Evolutionary conservation across 257 asterid species (phyloP).

Genomic region (Plantago ovata): DNA sequence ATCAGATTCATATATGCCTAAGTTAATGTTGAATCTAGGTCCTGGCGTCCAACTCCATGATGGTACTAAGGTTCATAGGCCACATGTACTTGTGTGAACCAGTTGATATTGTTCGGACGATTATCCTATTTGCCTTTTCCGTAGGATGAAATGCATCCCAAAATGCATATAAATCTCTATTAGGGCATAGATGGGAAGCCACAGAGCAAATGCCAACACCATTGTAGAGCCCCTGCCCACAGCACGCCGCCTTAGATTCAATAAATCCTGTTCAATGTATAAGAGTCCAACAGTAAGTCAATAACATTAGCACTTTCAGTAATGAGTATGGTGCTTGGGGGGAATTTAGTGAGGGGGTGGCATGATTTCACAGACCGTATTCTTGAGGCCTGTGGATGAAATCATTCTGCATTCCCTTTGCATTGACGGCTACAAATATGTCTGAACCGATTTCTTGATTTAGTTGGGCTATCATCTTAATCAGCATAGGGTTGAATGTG

Average conservation of each 20-base stretch:
- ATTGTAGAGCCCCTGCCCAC: slow-evolving; percentile 52
- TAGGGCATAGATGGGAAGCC: slow-evolving; percentile 36
- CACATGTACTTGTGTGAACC: slow-evolving; percentile 38
- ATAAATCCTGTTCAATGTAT: slow-evolving; percentile 31
- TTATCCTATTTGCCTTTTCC: slow-evolving; percentile 38
- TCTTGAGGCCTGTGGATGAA: slow-evolving; percentile 49
- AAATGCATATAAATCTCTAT: slow-evolving; percentile 39
- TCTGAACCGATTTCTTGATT: slow-evolving; percentile 41
- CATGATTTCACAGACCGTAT: slow-evolving; percentile 27
- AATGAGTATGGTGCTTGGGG: neutral
- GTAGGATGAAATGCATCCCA: slow-evolving; percentile 56
- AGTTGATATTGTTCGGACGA: slow-evolving; percentile 31
- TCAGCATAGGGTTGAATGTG: slow-evolving; percentile 42
- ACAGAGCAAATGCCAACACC: slow-evolving; percentile 41
- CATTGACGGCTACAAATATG: slow-evolving; percentile 51
- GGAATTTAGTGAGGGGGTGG: neutral
- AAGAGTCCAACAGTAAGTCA: neutral
- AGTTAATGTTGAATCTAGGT: neutral
- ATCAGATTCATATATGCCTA: neutral
- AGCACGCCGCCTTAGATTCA: slow-evolving; percentile 44
- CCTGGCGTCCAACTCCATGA: slow-evolving; percentile 43
- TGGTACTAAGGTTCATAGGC: slow-evolving; percentile 51
- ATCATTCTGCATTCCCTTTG: slow-evolving; percentile 39
- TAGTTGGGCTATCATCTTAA: slow-evolving; percentile 35
- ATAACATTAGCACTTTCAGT: neutral